Evolutionary conservation across 2,329 filamentous ascomycete species (phyloP), one percentile per base, ranked within the genome.

Genomic region (Fusarium sp.): DNA sequence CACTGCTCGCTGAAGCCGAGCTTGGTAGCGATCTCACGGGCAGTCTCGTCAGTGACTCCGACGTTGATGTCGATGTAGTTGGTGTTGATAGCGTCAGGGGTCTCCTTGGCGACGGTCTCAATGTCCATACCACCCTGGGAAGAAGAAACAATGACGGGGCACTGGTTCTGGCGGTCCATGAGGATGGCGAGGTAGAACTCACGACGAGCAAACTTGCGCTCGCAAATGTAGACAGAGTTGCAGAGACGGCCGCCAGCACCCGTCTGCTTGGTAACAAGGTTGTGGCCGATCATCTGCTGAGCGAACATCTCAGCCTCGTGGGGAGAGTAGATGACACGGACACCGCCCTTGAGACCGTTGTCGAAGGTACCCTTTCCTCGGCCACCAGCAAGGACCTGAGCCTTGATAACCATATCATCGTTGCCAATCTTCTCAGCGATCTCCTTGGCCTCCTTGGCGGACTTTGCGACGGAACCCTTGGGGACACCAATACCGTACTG

Each of bases 81-180:
- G 76, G 95, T 98, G 83, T 91, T 91, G 85, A 99, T 99, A 76
- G 96, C 96, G 12, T 96, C 93, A 67, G 96, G 96, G 85, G 88
- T 94, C 86, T 99, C 96, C 89, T 98, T 99, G 80, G 96, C 96
- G 75, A 99, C 96, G 56, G 92, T 90, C 88, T 99, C 96, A 78
- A 99, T 99, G 82, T 99, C 96, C 94, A 99, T 97, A 81, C 96
- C 96, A 82, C 96, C 96, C 85, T 99, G 96, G 63, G 94, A 98
- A 67, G 95, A 98, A 75, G 96, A 95, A 67, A 99, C 94, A 76
- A 99, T 98, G 80, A 98, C 94, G 76, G 96, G 96, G 72, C 89
- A 87, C 85, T 98, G 96, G 54, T 92, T 91, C 74, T 87, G 90
- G 79, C 96, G 94, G 87, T 99, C 96, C 96, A 99, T 98, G 77